A percentile compares a stretch with the other conserved stretches of the same genome.
Evolutionary conservation across 352 stramenopile species (phyloP).

Genomic region (Phytophthora tentaculata): DNA sequence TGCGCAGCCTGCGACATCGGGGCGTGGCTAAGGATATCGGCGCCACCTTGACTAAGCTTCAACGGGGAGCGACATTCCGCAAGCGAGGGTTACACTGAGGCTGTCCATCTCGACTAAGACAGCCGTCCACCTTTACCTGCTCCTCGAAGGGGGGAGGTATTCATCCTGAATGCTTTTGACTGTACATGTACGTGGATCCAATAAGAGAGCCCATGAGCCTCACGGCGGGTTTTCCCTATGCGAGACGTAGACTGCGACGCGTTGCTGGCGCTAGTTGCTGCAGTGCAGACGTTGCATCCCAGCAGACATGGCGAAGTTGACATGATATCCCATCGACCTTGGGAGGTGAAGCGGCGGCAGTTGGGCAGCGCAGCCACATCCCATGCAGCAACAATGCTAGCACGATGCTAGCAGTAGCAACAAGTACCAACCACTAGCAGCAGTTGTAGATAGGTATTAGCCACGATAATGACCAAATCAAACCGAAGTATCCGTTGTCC

Average conservation of each 20-base stretch:
- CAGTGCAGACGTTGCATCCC: background rate
- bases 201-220: no score
- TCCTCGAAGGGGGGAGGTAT: constrained; percentile 7
- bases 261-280: background rate
- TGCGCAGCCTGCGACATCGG: background rate
- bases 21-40: no score
- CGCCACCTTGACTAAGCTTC: no score
- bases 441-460: no score
- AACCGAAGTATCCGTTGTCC: no score
- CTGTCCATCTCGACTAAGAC: background rate
- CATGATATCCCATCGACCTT: constrained; percentile 37
- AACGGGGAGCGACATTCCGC: no score
- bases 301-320: constrained; percentile 22
- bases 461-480: no score
- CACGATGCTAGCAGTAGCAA: no score
- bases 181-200: no score
- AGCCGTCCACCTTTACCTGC: constrained; percentile 8
- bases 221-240: background rate
- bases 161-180: background rate
- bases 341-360: constrained; percentile 2
- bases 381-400: background rate
- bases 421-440: no score
- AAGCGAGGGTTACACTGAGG: background rate
- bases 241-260: background rate
- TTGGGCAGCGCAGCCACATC: background rate